Evolutionary conservation across 2,329 filamentous ascomycete genomes (phyloP).

Genomic region (Metarhizium anisopliae): DNA sequence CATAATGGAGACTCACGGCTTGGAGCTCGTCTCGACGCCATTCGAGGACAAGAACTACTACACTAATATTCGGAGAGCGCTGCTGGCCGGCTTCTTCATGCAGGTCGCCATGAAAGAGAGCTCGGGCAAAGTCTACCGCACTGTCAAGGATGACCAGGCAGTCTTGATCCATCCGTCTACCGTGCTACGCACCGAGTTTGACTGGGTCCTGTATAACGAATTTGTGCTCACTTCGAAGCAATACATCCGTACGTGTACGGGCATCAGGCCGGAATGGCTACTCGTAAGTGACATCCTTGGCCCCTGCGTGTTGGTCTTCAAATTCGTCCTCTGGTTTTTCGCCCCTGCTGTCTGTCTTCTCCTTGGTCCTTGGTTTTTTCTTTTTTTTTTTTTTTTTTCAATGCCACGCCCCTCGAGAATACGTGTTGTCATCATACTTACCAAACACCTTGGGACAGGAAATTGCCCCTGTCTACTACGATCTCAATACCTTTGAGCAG

Average conservation of each 20-base stretch:
- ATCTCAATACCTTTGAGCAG: constrained; percentile 72
- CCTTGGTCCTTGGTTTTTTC: not conserved
- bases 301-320: not conserved
- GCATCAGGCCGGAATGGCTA: constrained; percentile 89
- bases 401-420: not conserved
- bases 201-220: constrained; percentile 98
- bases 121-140: constrained; percentile 83
- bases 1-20: constrained; percentile 88
- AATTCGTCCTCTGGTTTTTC: not conserved
- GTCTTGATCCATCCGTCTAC: constrained; percentile 92
- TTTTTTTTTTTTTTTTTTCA: not conserved
- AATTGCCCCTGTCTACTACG: constrained; percentile 89
- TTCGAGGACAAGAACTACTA: constrained; percentile 98
- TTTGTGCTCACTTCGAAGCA: constrained; percentile 98
- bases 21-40: constrained; percentile 79
- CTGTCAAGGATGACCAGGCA: constrained; percentile 91
- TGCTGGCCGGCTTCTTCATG: constrained; percentile 98
- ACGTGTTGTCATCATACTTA: not conserved
- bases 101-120: constrained; percentile 93
- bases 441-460: constrained; percentile 47
- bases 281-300: constrained; percentile 46
- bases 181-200: constrained; percentile 76
- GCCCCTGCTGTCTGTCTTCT: not conserved
- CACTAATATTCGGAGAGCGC: constrained; percentile 86
- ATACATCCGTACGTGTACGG: constrained; percentile 90